Percentiles rank a stretch among this genome's conserved stretches.
phyloP scores from a whole-genome alignment of 371 early-diverging fungal species.

The Actinomortierella ambigua region DNA sequence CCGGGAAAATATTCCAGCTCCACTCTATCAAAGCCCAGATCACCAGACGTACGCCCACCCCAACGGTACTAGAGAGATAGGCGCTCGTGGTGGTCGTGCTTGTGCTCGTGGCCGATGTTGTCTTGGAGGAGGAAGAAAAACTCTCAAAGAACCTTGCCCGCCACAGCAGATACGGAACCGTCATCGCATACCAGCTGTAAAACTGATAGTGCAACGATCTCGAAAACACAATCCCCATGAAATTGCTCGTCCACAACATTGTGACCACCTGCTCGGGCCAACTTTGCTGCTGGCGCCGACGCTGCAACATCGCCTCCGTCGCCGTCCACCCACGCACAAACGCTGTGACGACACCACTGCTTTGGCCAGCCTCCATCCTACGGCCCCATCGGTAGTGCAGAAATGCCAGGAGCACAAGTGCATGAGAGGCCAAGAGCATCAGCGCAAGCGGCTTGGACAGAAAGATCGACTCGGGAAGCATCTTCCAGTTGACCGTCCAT shows the following conservation, averaged over 20 bases:
- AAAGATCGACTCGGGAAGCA: constrained; percentile 75
- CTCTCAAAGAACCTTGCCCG: constrained; percentile 25
- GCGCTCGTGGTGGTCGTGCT: too few species aligned
- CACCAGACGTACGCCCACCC: constrained; percentile 24
- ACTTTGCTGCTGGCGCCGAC: constrained; percentile 7
- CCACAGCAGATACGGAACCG: constrained; percentile 83
- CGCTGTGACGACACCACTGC: constrained; percentile 57
- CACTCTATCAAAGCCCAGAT: constrained; percentile 59
- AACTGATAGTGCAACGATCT: constrained; percentile 95
- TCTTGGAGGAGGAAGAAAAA: too few species aligned
- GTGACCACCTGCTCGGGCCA: constrained; percentile 61
- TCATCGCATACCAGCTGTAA: constrained; percentile 92
- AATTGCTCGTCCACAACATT: constrained; percentile 80
- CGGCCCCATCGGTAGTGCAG: constrained; percentile 58
- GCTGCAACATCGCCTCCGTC: constrained; percentile 11
- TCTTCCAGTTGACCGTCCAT: constrained; percentile 97
- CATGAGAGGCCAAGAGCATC: constrained; percentile 65
- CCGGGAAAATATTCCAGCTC: constrained; percentile 83
- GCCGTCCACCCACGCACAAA: constrained; percentile 50
- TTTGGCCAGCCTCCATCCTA: constrained; percentile 53
- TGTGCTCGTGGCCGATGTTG: too few species aligned
- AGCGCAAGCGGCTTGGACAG: constrained; percentile 60
- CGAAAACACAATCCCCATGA: constrained; percentile 88
- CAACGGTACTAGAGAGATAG: too few species aligned
- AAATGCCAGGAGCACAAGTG: constrained; percentile 63